Evolutionary conservation across 495 filamentous ascomycete genomes (phyloP).

Genomic region (Neurospora discreta): DNA sequence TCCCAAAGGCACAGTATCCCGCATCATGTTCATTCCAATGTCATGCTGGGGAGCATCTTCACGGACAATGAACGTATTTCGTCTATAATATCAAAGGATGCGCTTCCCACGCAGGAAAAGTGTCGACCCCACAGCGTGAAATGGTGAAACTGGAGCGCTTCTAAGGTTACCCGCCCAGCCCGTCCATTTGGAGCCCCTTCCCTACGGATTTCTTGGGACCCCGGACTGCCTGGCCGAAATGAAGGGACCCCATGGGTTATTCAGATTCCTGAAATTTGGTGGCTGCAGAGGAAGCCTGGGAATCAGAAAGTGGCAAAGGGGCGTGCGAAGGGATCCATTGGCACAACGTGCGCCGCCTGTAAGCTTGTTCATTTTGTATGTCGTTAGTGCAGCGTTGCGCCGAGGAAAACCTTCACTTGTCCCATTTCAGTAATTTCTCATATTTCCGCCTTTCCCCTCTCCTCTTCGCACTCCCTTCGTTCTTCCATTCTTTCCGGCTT

Average conservation of each 20-base stretch:
- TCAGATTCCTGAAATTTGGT: neutral
- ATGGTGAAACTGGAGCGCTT: neutral
- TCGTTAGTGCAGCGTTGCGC: slow-evolving; percentile 1
- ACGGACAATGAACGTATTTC: neutral
- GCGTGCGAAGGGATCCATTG: slow-evolving; percentile 2
- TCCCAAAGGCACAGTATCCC: neutral
- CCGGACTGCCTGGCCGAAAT: neutral
- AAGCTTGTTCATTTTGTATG: slow-evolving; percentile 1
- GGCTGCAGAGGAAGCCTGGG: neutral
- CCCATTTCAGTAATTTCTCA: slow-evolving; percentile 1
- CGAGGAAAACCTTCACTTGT: neutral
- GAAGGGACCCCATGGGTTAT: neutral
- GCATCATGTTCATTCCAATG: neutral
- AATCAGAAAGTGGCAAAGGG: neutral
- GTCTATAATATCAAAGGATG: neutral
- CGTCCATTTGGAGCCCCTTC: neutral
- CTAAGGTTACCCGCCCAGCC: neutral
- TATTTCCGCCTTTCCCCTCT: neutral
- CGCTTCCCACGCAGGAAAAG: neutral
- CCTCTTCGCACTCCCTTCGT: slow-evolving; percentile 6
- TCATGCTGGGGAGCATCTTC: neutral
- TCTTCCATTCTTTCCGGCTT: slow-evolving; percentile 5
- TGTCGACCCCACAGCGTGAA: neutral
- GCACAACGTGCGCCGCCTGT: neutral
- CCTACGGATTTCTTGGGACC: neutral